Percentiles rank a stretch among this genome's conserved stretches.
These are phyloP conservation scores for Dioszegia hungarica DNA, from an alignment of 768 basidiomycete species.

Conservation along the genomic window DNA sequence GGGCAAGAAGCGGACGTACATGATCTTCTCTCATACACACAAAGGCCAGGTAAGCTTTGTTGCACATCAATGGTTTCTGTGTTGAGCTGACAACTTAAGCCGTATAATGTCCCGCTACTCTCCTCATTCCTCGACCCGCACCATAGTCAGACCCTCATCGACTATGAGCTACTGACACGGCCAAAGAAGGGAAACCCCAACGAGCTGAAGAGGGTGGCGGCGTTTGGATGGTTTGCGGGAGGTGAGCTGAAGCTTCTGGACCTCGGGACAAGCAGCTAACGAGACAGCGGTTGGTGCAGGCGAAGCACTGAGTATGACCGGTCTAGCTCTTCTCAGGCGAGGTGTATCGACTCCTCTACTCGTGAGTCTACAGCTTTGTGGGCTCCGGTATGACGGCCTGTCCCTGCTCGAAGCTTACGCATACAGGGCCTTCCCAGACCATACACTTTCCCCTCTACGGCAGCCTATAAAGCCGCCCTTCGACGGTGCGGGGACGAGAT, in stretches of 20 bases:
- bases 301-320: slow-evolving; percentile 73
- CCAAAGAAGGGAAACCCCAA: slow-evolving; percentile 50
- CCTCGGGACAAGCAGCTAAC: neutral
- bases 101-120: slow-evolving; percentile 76
- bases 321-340: slow-evolving; percentile 68
- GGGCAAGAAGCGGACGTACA: slow-evolving; percentile 60
- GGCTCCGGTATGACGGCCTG: no score
- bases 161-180: slow-evolving; percentile 75
- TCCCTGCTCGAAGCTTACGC: neutral
- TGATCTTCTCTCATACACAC: slow-evolving; percentile 89
- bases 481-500: slow-evolving; percentile 56
- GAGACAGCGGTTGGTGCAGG: slow-evolving; percentile 70
- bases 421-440: slow-evolving; percentile 71
- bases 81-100: slow-evolving; percentile 45
- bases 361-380: no score
- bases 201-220: slow-evolving; percentile 59
- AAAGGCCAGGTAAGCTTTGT: slow-evolving; percentile 54
- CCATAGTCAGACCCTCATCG: slow-evolving; percentile 56
- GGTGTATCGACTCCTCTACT: slow-evolving; percentile 80
- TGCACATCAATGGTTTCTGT: neutral
- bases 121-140: slow-evolving; percentile 49
- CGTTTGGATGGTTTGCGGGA: slow-evolving; percentile 90
- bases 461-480: slow-evolving; percentile 57
- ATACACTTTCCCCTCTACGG: slow-evolving; percentile 63
- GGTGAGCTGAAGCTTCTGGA: slow-evolving; percentile 52